phyloP scores from a whole-genome alignment of 495 filamentous ascomycete species.

The Amniculicola lignicola region DNA sequence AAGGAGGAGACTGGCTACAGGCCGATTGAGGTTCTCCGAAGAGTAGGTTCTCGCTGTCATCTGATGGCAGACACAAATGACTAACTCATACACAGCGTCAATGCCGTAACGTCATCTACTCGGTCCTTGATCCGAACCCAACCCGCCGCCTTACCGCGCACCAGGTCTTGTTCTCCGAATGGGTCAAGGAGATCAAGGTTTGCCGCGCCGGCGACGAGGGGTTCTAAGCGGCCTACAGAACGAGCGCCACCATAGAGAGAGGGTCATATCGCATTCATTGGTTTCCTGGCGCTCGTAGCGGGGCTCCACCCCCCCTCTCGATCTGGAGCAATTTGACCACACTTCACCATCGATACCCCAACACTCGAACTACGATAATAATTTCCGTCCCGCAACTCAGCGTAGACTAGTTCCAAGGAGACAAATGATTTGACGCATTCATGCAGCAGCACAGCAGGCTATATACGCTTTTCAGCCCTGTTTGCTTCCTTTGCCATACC shows the following conservation, averaged over 20 bases:
- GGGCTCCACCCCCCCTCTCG: too few relatives aligned
- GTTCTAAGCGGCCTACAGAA: conserved; percentile 42
- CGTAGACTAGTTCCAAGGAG: conserved; percentile 13
- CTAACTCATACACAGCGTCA: conserved; percentile 67
- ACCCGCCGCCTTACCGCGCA: conserved; percentile 88
- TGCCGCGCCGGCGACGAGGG: conserved; percentile 96
- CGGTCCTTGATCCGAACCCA: conserved; percentile 93
- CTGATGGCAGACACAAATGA: background rate
- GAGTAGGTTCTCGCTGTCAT: conserved; percentile 59
- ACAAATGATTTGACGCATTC: conserved; percentile 21
- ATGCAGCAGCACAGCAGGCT: conserved; percentile 27
- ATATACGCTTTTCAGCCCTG: conserved; percentile 6
- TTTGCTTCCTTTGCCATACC: background rate
- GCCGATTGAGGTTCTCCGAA: conserved; percentile 91
- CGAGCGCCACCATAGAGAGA: background rate
- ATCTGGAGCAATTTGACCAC: conserved; percentile 8
- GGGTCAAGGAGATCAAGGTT: conserved; percentile 93
- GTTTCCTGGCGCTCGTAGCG: too few relatives aligned
- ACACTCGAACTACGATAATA: background rate
- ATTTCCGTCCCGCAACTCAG: conserved; percentile 11
- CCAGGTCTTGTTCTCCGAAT: conserved; percentile 96
- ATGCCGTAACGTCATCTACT: conserved; percentile 98
- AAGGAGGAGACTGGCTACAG: conserved; percentile 92
- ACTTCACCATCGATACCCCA: conserved; percentile 2
- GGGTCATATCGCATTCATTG: background rate